phyloP scores from a whole-genome alignment of 352 stramenopile genomes.

The Peronosclerospora sorghi region DNA sequence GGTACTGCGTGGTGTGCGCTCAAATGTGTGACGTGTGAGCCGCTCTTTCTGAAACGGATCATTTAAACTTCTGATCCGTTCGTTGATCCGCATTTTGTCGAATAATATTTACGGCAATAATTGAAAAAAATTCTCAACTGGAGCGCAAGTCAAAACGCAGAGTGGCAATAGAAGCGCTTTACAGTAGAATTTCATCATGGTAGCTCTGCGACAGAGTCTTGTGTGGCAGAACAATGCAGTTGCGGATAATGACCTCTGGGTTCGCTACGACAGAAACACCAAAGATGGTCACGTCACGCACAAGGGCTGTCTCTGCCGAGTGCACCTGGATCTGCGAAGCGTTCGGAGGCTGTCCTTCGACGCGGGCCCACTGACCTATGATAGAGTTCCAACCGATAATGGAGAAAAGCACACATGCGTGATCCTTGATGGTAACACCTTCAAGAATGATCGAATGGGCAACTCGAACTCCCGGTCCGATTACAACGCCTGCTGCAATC shows the following conservation, averaged over 20 bases:
- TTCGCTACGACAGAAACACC: slow-evolving; percentile 80
- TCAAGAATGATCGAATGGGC: slow-evolving; percentile 85
- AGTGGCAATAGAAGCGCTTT: too few species aligned
- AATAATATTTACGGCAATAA: too few species aligned
- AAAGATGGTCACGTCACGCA: slow-evolving; percentile 85
- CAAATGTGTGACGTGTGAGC: too few species aligned
- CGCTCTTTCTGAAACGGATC: too few species aligned
- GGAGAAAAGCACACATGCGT: slow-evolving; percentile 78
- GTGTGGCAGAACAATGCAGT: slow-evolving; percentile 82
- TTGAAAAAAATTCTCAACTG: too few species aligned
- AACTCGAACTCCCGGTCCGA: slow-evolving; percentile 67
- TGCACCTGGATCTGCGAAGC: slow-evolving; percentile 58
- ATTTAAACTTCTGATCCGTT: too few species aligned
- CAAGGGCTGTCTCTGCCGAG: slow-evolving; percentile 58
- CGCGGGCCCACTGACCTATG: slow-evolving; percentile 74
- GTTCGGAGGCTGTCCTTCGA: slow-evolving; percentile 78
- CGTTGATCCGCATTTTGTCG: too few species aligned
- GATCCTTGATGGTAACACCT: slow-evolving; percentile 81
- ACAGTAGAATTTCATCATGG: slow-evolving; percentile 85
- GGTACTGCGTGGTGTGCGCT: too few species aligned
- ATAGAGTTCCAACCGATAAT: slow-evolving; percentile 87
- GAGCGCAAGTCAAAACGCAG: too few species aligned
- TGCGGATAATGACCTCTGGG: slow-evolving; percentile 82
- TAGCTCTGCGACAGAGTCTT: slow-evolving; percentile 84
- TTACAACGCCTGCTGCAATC: slow-evolving; percentile 75